Base-by-base conservation (phyloP, 352 stramenopile genomes). In the Globisporangium canariense region DNA sequence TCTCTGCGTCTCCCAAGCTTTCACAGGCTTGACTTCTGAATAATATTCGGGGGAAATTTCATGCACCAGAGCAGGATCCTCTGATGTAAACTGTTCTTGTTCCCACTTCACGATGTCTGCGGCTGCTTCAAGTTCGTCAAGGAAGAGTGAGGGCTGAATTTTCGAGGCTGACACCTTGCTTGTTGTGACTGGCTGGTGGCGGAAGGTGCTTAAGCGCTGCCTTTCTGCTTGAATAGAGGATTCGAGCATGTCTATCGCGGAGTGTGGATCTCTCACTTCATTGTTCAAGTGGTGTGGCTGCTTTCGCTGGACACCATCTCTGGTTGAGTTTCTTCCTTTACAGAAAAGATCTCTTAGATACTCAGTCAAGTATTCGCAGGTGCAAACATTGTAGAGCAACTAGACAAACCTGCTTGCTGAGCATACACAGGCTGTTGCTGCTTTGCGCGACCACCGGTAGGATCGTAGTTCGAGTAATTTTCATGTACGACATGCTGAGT, bases 41-140 rank as follows among this genome's bases (percentile, higher is more conserved):
- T 28, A 55, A 11, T 34, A 34, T 40, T 73, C 67, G n/a, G 47
- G 58, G 16, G 62, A 67, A 16, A 67, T 25, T 43, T 53, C 46
- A 47, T 63, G 54, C 36, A 63, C 62, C 16, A n/a, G 28, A n/a
- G 25, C 36, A 20, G 18, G 60, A 53, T 55, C 34, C 45, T 59
- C 25, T 18, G 34, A 58, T 14, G 47, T 30, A 28, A 56, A 49
- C 7, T 73, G 45, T 25, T 76, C 58, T 47, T 73, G 45, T 46
- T 73, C 58, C 67, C 62, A 74, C 18, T 54, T 51, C 25, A 65
- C 47, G 20, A 71, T 67, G 20, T 70, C 64, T 7, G 62, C 63
- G 16, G 63, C 59, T 46, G 64, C 70, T 45, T 65, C 54, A 55
- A 75, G 54, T 13, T 77, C 70, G 16, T 73, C 30, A 14, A 65